A percentile compares a stretch with the other conserved stretches of the same genome.
Conservation (phyloP, 441 rosid species). For the Hura crepitans region DNA sequence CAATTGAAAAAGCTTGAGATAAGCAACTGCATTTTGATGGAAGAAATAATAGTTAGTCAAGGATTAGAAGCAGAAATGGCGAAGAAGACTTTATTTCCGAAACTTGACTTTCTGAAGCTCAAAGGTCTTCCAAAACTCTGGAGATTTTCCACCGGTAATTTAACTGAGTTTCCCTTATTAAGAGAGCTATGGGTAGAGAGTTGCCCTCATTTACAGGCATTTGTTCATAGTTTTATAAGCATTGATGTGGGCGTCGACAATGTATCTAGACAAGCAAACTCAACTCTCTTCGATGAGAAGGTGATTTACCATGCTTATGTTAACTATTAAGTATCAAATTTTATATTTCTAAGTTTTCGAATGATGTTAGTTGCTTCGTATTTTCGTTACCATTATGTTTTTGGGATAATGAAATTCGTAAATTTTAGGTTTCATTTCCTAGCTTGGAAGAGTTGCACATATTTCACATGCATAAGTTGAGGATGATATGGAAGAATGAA, state of each 20-base stretch:
- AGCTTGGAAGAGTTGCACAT: neutral
- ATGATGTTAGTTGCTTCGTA: too few species aligned
- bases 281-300: neutral
- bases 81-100: neutral
- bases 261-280: neutral
- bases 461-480: neutral
- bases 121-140: constrained; percentile 15
- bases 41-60: constrained; percentile 2
- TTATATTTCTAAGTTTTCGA: too few species aligned
- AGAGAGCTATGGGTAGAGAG: neutral
- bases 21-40: neutral
- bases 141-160: constrained; percentile 15
- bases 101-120: neutral
- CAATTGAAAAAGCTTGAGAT: neutral
- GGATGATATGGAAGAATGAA: constrained; percentile 20
- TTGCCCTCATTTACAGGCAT: constrained; percentile 3
- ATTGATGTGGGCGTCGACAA: neutral
- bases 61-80: neutral
- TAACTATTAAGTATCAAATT: too few species aligned
- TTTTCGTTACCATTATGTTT: too few species aligned
- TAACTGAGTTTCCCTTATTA: constrained; percentile 11
- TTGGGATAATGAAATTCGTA: neutral
- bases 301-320: neutral
- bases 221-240: neutral
- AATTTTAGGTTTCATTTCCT: constrained; percentile 21